Evolutionary conservation across 768 basidiomycete species (phyloP).

Genomic region (Termitomyces sp.): DNA sequence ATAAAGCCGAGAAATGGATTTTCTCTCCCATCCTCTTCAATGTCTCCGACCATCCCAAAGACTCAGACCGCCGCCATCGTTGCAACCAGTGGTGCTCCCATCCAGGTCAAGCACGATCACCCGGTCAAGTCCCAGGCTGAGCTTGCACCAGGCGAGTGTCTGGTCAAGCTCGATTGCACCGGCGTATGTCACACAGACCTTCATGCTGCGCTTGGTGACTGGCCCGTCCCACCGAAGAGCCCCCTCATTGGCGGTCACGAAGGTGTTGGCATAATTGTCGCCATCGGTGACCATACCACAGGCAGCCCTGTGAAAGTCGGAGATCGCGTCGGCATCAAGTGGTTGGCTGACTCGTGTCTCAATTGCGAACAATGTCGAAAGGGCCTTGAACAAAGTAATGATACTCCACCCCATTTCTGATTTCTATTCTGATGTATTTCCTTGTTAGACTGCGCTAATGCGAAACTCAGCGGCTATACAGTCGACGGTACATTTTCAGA

Average conservation of each 20-base stretch:
- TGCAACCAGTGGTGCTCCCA: constrained; percentile 22
- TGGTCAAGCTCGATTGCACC: constrained; percentile 69
- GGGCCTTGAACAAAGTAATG: constrained; percentile 71
- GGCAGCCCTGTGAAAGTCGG: constrained; percentile 64
- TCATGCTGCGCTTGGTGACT: constrained; percentile 70
- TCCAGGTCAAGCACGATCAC: constrained; percentile 35
- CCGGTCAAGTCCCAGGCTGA: constrained; percentile 52
- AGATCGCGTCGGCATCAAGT: constrained; percentile 80
- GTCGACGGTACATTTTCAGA: constrained; percentile 75
- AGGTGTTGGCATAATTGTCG: constrained; percentile 77
- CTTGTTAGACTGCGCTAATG: constrained; percentile 49
- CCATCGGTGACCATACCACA: constrained; percentile 62
- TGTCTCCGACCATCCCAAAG: constrained; percentile 25
- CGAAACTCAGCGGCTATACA: constrained; percentile 61
- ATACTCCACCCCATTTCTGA: background rate
- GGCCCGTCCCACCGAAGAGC: constrained; percentile 63
- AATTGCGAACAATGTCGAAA: constrained; percentile 73
- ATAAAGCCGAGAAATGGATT: background rate
- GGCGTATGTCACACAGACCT: constrained; percentile 89
- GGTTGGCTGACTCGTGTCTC: constrained; percentile 66
- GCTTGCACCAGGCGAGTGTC: constrained; percentile 64
- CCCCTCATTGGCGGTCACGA: constrained; percentile 82
- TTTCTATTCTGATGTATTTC: background rate
- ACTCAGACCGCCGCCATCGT: constrained; percentile 40
- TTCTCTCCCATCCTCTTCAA: background rate